phyloP scores from a whole-genome alignment of 2,329 filamentous ascomycete genomes.

The Graphiopsis chlorocephala region DNA sequence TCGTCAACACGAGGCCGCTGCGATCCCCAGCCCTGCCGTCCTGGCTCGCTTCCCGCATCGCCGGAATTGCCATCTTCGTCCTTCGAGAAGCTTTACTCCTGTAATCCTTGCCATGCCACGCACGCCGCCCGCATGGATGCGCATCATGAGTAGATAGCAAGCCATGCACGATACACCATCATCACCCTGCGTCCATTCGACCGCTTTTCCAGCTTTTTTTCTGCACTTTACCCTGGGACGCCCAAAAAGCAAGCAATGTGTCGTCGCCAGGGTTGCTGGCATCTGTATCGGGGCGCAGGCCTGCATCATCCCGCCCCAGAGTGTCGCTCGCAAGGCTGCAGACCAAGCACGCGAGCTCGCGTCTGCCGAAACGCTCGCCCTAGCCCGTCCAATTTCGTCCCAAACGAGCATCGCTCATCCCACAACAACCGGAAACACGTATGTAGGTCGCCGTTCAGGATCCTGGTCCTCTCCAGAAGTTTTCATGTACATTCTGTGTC shows the following conservation, averaged over 20 bases:
- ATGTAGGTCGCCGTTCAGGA: neutral
- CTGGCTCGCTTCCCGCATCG: slow-evolving; percentile 9
- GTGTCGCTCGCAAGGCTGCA: slow-evolving; percentile 12
- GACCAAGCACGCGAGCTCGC: slow-evolving; percentile 9
- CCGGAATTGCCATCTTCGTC: slow-evolving; percentile 13
- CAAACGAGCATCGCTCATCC: slow-evolving; percentile 7
- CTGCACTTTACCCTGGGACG: neutral
- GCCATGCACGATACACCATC: slow-evolving; percentile 5
- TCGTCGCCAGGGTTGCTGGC: neutral
- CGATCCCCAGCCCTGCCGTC: slow-evolving; percentile 3
- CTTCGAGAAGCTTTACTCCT: slow-evolving; percentile 9
- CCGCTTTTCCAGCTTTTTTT: neutral
- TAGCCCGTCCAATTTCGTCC: slow-evolving; percentile 11
- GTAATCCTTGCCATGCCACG: slow-evolving; percentile 10
- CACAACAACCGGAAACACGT: slow-evolving; percentile 10
- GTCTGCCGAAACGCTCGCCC: slow-evolving; percentile 12
- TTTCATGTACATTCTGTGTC: neutral
- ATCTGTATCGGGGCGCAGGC: neutral
- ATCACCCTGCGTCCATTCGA: neutral
- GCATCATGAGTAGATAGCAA: neutral
- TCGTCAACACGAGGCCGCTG: slow-evolving; percentile 13
- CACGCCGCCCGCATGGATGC: slow-evolving; percentile 3
- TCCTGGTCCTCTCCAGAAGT: neutral
- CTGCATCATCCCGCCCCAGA: slow-evolving; percentile 7
- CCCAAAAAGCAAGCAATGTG: neutral